Conservation (phyloP, 352 stramenopile species). For the Globisporangium megalacanthum region DNA sequence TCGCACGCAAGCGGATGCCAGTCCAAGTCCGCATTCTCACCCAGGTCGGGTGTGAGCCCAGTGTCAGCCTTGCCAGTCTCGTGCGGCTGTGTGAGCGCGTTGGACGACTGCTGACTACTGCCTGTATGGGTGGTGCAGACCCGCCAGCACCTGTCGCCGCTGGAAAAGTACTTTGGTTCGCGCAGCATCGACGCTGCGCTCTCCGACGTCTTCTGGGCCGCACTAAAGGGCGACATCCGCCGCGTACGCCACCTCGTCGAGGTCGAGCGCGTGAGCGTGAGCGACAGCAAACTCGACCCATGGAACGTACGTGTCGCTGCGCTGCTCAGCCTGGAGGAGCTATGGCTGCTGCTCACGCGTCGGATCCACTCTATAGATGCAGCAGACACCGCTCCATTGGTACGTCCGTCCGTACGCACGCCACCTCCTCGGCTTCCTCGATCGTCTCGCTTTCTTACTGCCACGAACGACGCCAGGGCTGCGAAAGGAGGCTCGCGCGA, state of each 20-base stretch:
- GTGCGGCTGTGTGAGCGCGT: neutral
- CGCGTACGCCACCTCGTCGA: constrained; percentile 58
- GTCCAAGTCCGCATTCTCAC: constrained; percentile 67
- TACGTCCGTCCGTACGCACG: constrained; percentile 6
- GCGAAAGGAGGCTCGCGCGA: constrained; percentile 47
- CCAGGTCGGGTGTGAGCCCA: constrained; percentile 10
- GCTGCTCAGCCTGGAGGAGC: neutral
- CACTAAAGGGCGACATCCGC: constrained; percentile 52
- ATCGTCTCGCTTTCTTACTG: neutral
- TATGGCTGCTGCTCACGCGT: neutral
- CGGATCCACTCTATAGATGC: constrained; percentile 22
- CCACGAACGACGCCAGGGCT: constrained; percentile 26
- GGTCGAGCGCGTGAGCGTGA: constrained; percentile 40
- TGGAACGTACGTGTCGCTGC: constrained; percentile 38
- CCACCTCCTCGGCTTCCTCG: neutral
- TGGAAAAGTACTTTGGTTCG: constrained; percentile 66
- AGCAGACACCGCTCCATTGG: constrained; percentile 71
- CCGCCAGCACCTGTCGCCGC: constrained; percentile 38
- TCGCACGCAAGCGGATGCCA: constrained; percentile 53
- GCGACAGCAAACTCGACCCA: constrained; percentile 47
- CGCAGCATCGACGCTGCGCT: constrained; percentile 42
- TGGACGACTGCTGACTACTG: neutral
- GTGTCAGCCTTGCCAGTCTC: neutral
- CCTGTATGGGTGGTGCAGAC: constrained; percentile 11
- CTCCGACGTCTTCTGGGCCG: constrained; percentile 65